Percentiles rank a stretch among this genome's conserved stretches.
phyloP scores from a whole-genome alignment of 306 rosid species.

The Malus orientalis region DNA sequence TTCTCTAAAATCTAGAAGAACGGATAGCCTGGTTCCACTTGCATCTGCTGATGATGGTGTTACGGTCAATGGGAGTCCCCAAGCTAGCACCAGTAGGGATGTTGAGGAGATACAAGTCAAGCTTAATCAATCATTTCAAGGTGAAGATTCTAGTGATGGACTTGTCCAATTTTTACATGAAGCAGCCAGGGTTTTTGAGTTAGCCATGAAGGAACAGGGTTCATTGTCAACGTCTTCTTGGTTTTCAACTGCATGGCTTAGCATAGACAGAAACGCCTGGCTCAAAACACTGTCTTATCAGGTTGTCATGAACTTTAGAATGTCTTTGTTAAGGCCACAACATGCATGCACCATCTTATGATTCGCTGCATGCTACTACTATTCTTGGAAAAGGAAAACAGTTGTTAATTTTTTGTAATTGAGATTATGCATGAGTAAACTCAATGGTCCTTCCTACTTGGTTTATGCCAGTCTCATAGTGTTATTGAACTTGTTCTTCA shows the following conservation, averaged over 20 bases:
- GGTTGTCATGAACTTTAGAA: constrained; percentile 31
- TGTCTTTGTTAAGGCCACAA: background rate
- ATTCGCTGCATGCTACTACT: background rate
- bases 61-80: constrained; percentile 70
- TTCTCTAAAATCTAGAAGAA: constrained; percentile 37
- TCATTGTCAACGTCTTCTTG: constrained; percentile 46
- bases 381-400: background rate
- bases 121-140: constrained; percentile 56
- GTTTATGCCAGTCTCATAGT: background rate
- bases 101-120: constrained; percentile 64
- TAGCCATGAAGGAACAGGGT: constrained; percentile 70
- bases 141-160: constrained; percentile 59
- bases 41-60: constrained; percentile 77
- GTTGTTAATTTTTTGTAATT: background rate
- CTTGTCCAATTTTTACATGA: constrained; percentile 85
- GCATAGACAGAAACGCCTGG: constrained; percentile 84
- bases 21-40: constrained; percentile 28
- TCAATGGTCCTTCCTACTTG: background rate
- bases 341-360: background rate
- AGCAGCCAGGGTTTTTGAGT: constrained; percentile 85
- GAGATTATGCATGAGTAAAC: background rate
- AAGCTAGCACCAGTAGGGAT: constrained; percentile 48
- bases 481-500: background rate
- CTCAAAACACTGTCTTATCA: constrained; percentile 75
- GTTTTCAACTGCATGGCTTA: constrained; percentile 90